Evolutionary conservation across 1,284 basidiomycete genomes (phyloP), one percentile per base, ranked within the genome.

Genomic region (Athelia sp.): DNA sequence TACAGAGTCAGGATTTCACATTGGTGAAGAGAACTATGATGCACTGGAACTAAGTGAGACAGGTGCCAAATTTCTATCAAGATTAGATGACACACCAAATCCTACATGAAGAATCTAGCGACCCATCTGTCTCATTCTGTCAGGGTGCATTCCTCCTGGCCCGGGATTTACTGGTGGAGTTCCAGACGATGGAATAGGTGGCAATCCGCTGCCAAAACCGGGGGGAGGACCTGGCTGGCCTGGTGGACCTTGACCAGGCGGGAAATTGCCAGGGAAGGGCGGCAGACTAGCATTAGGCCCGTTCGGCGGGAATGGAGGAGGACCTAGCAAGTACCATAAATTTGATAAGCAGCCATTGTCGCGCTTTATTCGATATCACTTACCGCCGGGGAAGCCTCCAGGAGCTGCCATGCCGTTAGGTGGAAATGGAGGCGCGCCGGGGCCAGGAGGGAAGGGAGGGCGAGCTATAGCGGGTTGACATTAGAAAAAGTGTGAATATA

Each of bases 51-150:
- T n/a, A 8, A 40, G 19, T 40, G n/a, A 40, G n/a, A 40, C 6
- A 40, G 6, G 19, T 40, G 36, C 15, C 36, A 29, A 29, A 6
- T 29, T 4, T 4, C 26, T 29, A 29, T 29, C 26, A 29, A 29
- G 4, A n/a, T n/a, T n/a, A n/a, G n/a, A 29, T 29, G 26, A 29
- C 26, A 13, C 26, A 29, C 26, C 13, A 13, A 13, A n/a, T 29
- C 13, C 13, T 13, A 29, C 26, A 6, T 29, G 26, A 18, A 32
- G n/a, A n/a, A 22, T 36, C n/a, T 32, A 35, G 42, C 62, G 59
- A 46, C 72, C 79, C 84, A 93, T 82, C 89, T 93, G 92, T 52
- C 89, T 76, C 64, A 90, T 58, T 53, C 90, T 77, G 68, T 93
- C 90, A n/a, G 91, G 91, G 67, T 93, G 91, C 56, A 93, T 89